A percentile compares a stretch with the other conserved stretches of the same genome.
Evolutionary conservation across 1,139 yeast species (phyloP).

Genomic region (Taphrina deformans): DNA sequence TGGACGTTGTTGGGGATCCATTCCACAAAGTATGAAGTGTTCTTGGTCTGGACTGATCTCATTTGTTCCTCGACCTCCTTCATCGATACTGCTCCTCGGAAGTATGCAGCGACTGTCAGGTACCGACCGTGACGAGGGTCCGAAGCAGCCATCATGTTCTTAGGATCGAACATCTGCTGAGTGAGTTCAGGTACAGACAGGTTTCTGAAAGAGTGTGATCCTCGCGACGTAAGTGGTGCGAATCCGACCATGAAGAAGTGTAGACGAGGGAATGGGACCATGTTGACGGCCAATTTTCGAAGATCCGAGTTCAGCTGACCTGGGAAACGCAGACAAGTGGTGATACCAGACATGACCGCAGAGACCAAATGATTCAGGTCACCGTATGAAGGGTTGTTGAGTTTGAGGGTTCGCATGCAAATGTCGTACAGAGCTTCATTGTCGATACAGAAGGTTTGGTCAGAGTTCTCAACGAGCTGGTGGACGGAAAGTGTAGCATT

Average conservation of each 20-base stretch:
- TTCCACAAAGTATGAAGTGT: slow-evolving; percentile 60
- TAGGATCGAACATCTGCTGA: slow-evolving; percentile 51
- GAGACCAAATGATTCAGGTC: slow-evolving; percentile 51
- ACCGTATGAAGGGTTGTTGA: slow-evolving; percentile 48
- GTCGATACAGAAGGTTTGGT: slow-evolving; percentile 52
- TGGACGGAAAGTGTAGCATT: slow-evolving; percentile 50
- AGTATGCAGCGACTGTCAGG: slow-evolving; percentile 51
- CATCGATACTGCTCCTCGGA: slow-evolving; percentile 51
- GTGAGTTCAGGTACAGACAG: slow-evolving; percentile 52
- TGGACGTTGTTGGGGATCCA: slow-evolving; percentile 98
- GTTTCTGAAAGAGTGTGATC: slow-evolving; percentile 48
- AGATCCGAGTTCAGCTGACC: slow-evolving; percentile 53
- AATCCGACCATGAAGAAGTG: slow-evolving; percentile 53
- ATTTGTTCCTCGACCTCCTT: slow-evolving; percentile 53
- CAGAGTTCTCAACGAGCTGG: slow-evolving; percentile 51
- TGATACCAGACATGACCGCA: slow-evolving; percentile 52
- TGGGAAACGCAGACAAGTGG: slow-evolving; percentile 52
- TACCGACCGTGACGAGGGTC: slow-evolving; percentile 51
- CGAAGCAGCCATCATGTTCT: slow-evolving; percentile 52
- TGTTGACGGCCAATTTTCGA: slow-evolving; percentile 52
- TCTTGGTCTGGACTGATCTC: slow-evolving; percentile 46
- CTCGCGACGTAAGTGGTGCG: slow-evolving; percentile 52
- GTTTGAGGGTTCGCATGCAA: slow-evolving; percentile 49
- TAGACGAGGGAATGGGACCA: slow-evolving; percentile 53
- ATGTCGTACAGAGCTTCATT: slow-evolving; percentile 53